Base-by-base conservation (phyloP, 1,284 basidiomycete genomes). In the Puccinia novopanici region DNA sequence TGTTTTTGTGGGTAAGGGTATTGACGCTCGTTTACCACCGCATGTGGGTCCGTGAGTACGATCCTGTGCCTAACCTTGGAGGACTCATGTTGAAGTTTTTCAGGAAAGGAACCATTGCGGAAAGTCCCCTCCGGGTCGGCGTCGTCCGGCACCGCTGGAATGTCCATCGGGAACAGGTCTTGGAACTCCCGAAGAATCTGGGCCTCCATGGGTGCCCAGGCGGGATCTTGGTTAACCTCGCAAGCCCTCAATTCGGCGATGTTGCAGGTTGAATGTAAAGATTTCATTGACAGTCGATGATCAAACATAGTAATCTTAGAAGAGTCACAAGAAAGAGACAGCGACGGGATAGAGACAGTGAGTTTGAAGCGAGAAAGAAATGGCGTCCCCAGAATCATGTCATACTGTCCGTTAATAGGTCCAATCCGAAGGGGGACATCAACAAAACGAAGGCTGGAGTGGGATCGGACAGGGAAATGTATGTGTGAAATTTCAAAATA, bases 1-100 rank as follows among this genome's bases (percentile, higher is more conserved):
- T 70, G 9, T 50, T 70, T 70, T 50, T 50, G 37, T 22, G 40
- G 45, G 37, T 70, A 70, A 8, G 37, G 67, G n/a, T 70, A 70
- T 30, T 70, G 67, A 3, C 42, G 9, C 37, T 70, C 45, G 22
- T 70, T 70, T 17, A 70, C 8, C 3, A 50, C n/a, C 19, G 24
- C 67, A 50, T 70, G n/a, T 24, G 37, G 67, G 42, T 70, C 42
- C 5, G 40, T 70, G 1, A 50, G 45, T 3, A 71, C 30, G 15
- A 48, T 71, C 17, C 54, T 71, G 24, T 71, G 68, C 15, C n/a
- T 8, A 3, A 71, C 22, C 19, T 22, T 52, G 17, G 48, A 71
- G 12, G 8, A 24, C 19, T 34, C 45, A 22, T 52, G 2, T 54
- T 71, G 68, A 13, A 71, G 4, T 54, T 52, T 34, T 24, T 48